A percentile compares a stretch with the other conserved stretches of the same genome.
These are phyloP conservation scores for Kluyveromyces siamensis DNA, from an alignment of 805 yeast species.

Conservation along the genomic window DNA sequence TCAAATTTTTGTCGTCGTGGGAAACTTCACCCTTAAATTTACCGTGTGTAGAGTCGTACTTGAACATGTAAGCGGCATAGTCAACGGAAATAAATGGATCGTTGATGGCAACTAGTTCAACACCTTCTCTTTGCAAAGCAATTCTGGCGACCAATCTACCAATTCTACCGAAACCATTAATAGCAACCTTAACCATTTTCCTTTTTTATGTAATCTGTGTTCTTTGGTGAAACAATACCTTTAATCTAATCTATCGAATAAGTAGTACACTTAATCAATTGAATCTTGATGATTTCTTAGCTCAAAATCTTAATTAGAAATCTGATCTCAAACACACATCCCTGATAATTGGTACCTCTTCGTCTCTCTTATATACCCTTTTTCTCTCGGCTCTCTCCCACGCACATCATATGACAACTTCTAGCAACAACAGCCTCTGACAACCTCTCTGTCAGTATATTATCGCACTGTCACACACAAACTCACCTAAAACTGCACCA, in stretches of 20 bases:
- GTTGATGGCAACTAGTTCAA: slow-evolving; percentile 57
- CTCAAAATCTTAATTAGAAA: too few species aligned
- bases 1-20: slow-evolving; percentile 41
- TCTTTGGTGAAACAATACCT: not conserved
- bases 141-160: slow-evolving; percentile 62
- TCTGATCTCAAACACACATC: too few species aligned
- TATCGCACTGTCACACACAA: not conserved
- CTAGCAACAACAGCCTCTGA: not conserved
- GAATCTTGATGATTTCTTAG: too few species aligned
- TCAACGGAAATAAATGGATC: slow-evolving; percentile 63
- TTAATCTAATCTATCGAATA: not conserved
- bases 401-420: not conserved
- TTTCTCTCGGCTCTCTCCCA: not conserved
- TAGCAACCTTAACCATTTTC: slow-evolving; percentile 40
- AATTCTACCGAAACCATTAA: slow-evolving; percentile 68
- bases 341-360: not conserved
- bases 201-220: slow-evolving; percentile 4
- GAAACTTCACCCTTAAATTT: slow-evolving; percentile 49
- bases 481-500: not conserved
- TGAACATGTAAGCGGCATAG: slow-evolving; percentile 68
- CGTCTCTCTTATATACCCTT: not conserved
- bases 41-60: slow-evolving; percentile 68
- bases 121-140: slow-evolving; percentile 42
- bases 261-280: not conserved
- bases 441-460: not conserved